Conservation (phyloP, 371 early-diverging fungal species). For the Mucor sp. region DNA sequence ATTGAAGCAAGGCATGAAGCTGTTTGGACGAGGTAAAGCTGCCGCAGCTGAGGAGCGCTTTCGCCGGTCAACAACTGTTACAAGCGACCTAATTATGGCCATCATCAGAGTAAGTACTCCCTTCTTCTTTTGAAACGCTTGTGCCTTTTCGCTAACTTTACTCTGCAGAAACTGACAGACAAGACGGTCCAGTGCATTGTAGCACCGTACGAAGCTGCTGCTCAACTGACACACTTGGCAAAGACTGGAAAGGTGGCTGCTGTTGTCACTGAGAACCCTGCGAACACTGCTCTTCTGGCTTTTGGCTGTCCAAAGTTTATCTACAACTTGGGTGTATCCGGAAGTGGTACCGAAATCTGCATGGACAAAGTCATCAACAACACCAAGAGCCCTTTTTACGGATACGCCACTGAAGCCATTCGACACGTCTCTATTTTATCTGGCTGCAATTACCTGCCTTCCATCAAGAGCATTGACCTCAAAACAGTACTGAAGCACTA, state of each 20-base stretch:
- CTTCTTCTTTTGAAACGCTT: not conserved
- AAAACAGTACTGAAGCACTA: constrained; percentile 45
- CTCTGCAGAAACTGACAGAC: constrained; percentile 57
- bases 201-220: constrained; percentile 99
- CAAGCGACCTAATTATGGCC: constrained; percentile 75
- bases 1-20: constrained; percentile 39
- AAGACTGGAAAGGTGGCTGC: constrained; percentile 73
- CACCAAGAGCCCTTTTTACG: not conserved
- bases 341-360: constrained; percentile 33
- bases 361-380: not conserved
- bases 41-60: constrained; percentile 73
- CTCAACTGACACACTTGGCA: constrained; percentile 92
- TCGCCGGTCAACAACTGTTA: constrained; percentile 71
- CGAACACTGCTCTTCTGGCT: constrained; percentile 92
- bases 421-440: constrained; percentile 83
- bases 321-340: constrained; percentile 75
- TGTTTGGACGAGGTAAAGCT: constrained; percentile 50
- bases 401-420: not conserved
- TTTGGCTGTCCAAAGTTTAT: constrained; percentile 90
- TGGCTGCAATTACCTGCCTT: constrained; percentile 95
- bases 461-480: constrained; percentile 84
- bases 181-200: constrained; percentile 80
- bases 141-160: not conserved
- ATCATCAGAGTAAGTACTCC: constrained; percentile 63
- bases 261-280: constrained; percentile 97